phyloP scores from a whole-genome alignment of 805 yeast species.

The Saccharomycopsis amapae region DNA sequence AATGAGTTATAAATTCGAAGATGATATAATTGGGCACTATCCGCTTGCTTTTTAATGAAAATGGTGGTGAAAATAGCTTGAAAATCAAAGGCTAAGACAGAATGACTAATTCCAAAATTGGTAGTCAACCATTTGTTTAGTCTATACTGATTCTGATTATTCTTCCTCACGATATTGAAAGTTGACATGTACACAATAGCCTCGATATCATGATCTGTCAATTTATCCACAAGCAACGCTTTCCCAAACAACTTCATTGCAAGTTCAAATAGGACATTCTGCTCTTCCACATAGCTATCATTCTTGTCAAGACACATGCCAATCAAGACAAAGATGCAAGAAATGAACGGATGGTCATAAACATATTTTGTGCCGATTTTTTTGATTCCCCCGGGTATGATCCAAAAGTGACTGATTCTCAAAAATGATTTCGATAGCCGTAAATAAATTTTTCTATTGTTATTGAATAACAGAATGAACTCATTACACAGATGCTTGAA shows the following conservation, averaged over 20 bases:
- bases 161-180: slow-evolving; percentile 48
- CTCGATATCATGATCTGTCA: slow-evolving; percentile 54
- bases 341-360: slow-evolving; percentile 43
- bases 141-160: slow-evolving; percentile 37
- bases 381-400: slow-evolving; percentile 54
- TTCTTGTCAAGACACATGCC: slow-evolving; percentile 53
- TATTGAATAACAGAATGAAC: slow-evolving; percentile 40
- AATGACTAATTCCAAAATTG: slow-evolving; percentile 43
- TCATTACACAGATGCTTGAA: slow-evolving; percentile 32
- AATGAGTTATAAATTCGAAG: slow-evolving; percentile 47
- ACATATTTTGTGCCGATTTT: slow-evolving; percentile 41
- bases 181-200: slow-evolving; percentile 48
- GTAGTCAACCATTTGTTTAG: slow-evolving; percentile 48
- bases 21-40: slow-evolving; percentile 42
- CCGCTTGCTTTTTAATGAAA: slow-evolving; percentile 25
- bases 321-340: slow-evolving; percentile 45
- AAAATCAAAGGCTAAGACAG: slow-evolving; percentile 41
- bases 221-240: slow-evolving; percentile 43
- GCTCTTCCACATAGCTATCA: slow-evolving; percentile 41
- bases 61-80: slow-evolving; percentile 35
- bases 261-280: slow-evolving; percentile 39
- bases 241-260: slow-evolving; percentile 44
- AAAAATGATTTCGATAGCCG: slow-evolving; percentile 41
- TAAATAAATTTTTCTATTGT: slow-evolving; percentile 38
- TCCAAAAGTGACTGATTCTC: slow-evolving; percentile 51